Evolutionary conservation across 495 filamentous ascomycete species (phyloP), one percentile per base, ranked within the genome.

Genomic region (Xylaria flabelliformis): DNA sequence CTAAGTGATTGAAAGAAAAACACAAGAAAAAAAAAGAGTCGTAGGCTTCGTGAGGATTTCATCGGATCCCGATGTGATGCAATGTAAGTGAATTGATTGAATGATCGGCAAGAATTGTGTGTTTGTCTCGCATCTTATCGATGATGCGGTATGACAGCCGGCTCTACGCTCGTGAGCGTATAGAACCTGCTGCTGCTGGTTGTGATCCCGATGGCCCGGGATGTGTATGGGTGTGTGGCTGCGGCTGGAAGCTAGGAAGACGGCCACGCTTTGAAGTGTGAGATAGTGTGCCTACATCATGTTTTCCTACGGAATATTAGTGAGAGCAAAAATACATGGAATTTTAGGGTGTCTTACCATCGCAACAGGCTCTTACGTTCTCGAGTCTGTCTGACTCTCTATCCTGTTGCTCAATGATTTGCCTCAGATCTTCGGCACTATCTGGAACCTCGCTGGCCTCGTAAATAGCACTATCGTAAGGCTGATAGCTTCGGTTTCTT

Each of bases 311-410:
- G 19, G 15, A 64, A 0, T 19, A 72, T 83, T 76, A 82, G 75
- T 69, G 73, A 68, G 26, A 21, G 19, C 12, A 61, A 39, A n/a
- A 17, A 13, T 7, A 32, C 1, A 24, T 26, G 0, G 4, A 9
- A 42, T 44, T n/a, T 53, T 15, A 59, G 48, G 36, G 36, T 66
- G 74, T 84, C 90, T 86, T 84, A 95, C 94, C 96, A 89, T 98
- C 96, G 81, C 96, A 99, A 83, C 96, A 99, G 66, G 94, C 95
- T 79, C 96, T 87, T 62, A 99, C 96, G 78, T 99, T 97, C 83
- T 97, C 97, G 74, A 99, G 85, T 70, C 90, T 85, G 76, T 94
- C 93, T 19, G 88, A 83, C 70, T 92, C 91, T 63, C 86, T 82
- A 74, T 97, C 93, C 74, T 94, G 91, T 70, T 84, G 82, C 77